Conservation (phyloP, 306 rosid species). For the Astragalus glycyphyllos region DNA sequence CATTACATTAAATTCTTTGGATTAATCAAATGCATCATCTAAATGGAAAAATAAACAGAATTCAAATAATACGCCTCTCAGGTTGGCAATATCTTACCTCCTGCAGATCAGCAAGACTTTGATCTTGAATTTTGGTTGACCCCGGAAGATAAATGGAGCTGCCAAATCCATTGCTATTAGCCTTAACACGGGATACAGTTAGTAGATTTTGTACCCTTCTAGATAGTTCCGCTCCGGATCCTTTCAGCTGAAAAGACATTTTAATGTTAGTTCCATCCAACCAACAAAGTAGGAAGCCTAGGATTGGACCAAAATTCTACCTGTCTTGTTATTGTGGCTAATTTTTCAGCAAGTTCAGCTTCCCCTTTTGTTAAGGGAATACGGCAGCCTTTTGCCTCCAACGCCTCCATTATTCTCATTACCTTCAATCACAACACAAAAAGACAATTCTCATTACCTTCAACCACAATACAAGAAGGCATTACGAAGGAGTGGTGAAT, state of each 20-base stretch:
- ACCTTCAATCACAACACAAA: conserved; percentile 58
- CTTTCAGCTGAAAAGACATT: conserved; percentile 74
- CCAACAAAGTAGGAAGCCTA: conserved; percentile 1
- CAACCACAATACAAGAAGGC: neutral
- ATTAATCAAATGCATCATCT: neutral
- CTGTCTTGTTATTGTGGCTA: conserved; percentile 88
- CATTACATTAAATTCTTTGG: neutral
- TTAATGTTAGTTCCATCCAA: conserved; percentile 43
- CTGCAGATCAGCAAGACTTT: conserved; percentile 85
- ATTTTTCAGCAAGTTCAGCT: conserved; percentile 89
- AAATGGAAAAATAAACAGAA: neutral
- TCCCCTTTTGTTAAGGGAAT: conserved; percentile 92
- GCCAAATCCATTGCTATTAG: conserved; percentile 63
- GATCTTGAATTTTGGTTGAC: conserved; percentile 84
- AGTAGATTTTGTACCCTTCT: conserved; percentile 89
- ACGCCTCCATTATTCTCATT: conserved; percentile 90
- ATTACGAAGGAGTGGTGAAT: neutral
- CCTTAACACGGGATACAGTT: conserved; percentile 72
- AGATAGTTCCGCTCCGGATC: conserved; percentile 89
- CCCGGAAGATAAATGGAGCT: conserved; percentile 77
- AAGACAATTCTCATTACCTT: conserved; percentile 74
- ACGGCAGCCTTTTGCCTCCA: conserved; percentile 91
- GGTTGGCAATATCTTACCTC: conserved; percentile 60
- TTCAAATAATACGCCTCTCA: conserved; percentile 15
- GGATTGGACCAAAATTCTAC: conserved; percentile 43